Evolutionary conservation across 2,329 filamentous ascomycete species (phyloP), one percentile per base, ranked within the genome.

Genomic region (Aspergillus versicolor): DNA sequence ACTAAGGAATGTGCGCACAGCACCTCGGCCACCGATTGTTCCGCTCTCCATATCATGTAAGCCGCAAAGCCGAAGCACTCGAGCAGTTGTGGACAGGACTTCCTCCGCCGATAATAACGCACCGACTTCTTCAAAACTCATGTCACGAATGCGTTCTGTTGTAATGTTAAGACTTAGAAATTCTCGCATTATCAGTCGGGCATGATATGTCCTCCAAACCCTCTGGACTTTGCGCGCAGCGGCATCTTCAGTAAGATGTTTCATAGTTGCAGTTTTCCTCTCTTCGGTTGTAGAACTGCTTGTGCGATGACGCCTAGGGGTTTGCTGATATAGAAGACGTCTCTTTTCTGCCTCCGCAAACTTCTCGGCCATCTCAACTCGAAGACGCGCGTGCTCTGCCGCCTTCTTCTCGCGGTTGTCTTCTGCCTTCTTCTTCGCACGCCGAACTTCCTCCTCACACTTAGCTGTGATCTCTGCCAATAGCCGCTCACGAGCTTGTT

Each of bases 361-460:
- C 63, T 84, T 84, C 74, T 87, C 84, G 43, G 84, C 82, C 82
- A 88, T 85, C 65, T 87, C 85, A 58, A 83, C 67, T 42, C 83
- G 78, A 57, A 84, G 77, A 50, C 82, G 79, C 52, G 79, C 77
- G 70, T 87, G 80, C 64, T 88, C 84, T 12, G 84, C 84, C 38
- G 84, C 82, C 70, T 85, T 85, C 63, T 81, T 79, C 70, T 87
- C 84, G 66, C 84, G 84, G 65, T 84, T 85, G 61, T 88, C 85
- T 71, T 88, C 85, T 8, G 85, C 85, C 52, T 87, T 82, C 70
- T 85, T 84, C 77, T 88, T 88, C 43, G 85, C 85, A 40, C 84
- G 79, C 59, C 82, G 79, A 30, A 88, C 85, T 68, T 88, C 84
- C 66, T 87, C 85, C 56, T 86, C 85, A 66, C 85, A 88, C 69